Evolutionary conservation across 371 early-diverging fungal species (phyloP).

Genomic region (Zychaea mexicana): DNA sequence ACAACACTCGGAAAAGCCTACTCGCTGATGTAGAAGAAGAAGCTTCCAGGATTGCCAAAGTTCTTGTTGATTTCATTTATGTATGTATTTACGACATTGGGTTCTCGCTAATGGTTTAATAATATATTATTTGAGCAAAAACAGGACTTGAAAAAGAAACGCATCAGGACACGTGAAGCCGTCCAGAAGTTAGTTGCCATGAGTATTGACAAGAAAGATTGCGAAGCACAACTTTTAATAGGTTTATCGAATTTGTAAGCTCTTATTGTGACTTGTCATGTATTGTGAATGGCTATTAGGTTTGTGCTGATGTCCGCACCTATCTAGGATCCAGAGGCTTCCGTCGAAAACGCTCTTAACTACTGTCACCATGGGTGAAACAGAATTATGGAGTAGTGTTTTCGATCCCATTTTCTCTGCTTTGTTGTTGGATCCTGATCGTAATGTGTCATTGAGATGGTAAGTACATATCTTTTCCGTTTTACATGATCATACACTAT

Average conservation of each 20-base stretch:
- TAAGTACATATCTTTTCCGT: slow-evolving; percentile 11
- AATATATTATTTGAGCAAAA: slow-evolving; percentile 6
- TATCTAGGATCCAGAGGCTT: slow-evolving; percentile 20
- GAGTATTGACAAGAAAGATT: slow-evolving; percentile 10
- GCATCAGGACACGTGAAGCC: slow-evolving; percentile 13
- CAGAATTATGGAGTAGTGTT: slow-evolving; percentile 21
- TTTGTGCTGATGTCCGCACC: not conserved
- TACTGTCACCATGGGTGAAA: slow-evolving; percentile 11
- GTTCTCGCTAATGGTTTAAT: slow-evolving; percentile 12
- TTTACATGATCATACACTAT: not conserved
- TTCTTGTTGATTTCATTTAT: slow-evolving; percentile 11
- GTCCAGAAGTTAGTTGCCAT: slow-evolving; percentile 15
- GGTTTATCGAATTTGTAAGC: slow-evolving; percentile 21
- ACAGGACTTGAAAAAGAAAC: slow-evolving; percentile 16
- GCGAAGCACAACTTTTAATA: slow-evolving; percentile 15
- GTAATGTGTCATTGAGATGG: slow-evolving; percentile 15
- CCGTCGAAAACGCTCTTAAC: slow-evolving; percentile 8
- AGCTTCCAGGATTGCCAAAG: not conserved
- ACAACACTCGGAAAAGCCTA: slow-evolving; percentile 7
- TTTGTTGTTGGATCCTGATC: slow-evolving; percentile 15
- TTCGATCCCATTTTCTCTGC: slow-evolving; percentile 24
- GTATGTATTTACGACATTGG: slow-evolving; percentile 1
- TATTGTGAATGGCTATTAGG: slow-evolving; percentile 4
- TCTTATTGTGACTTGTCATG: slow-evolving; percentile 12
- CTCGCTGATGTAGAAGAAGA: slow-evolving; percentile 9